Conservation (phyloP, 805 yeast species). For the Candida caryicola region DNA sequence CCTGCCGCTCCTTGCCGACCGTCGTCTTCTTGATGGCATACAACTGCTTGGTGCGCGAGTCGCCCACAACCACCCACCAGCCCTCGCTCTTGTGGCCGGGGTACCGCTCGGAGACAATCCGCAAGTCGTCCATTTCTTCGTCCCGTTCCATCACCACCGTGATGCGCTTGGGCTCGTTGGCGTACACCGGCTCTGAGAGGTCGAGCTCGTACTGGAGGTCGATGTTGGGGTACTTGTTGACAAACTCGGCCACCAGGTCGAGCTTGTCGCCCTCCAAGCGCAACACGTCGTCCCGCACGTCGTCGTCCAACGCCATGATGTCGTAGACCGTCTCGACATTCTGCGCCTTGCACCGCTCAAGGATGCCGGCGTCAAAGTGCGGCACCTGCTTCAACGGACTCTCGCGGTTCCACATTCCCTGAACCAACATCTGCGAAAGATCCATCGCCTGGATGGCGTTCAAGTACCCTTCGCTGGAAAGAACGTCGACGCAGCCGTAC, state of each 20-base stretch:
- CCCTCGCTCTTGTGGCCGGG: slow-evolving; percentile 62
- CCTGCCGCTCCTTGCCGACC: slow-evolving; percentile 51
- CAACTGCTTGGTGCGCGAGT: slow-evolving; percentile 53
- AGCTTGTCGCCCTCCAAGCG: slow-evolving; percentile 48
- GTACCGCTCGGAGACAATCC: slow-evolving; percentile 56
- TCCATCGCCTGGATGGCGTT: slow-evolving; percentile 85
- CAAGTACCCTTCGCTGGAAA: slow-evolving; percentile 77
- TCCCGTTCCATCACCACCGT: slow-evolving; percentile 59
- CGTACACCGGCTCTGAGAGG: slow-evolving; percentile 36
- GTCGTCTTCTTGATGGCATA: slow-evolving; percentile 70
- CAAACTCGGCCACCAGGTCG: slow-evolving; percentile 76
- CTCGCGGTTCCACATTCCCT: slow-evolving; percentile 81
- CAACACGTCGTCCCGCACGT: slow-evolving; percentile 61
- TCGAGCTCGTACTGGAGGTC: slow-evolving; percentile 61
- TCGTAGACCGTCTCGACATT: slow-evolving; percentile 75
- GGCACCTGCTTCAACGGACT: slow-evolving; percentile 83
- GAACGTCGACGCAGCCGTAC: slow-evolving; percentile 67
- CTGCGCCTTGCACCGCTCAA: slow-evolving; percentile 52
- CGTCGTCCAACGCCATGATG: slow-evolving; percentile 76
- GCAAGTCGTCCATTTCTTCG: slow-evolving; percentile 70
- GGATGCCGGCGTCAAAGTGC: slow-evolving; percentile 47
- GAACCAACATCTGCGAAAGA: slow-evolving; percentile 80
- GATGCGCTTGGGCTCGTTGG: slow-evolving; percentile 49
- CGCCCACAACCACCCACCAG: slow-evolving; percentile 92
- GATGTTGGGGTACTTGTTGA: slow-evolving; percentile 84